Base-by-base conservation (phyloP, 2,329 filamentous ascomycete species). In the Pseudocercospora vitis region DNA sequence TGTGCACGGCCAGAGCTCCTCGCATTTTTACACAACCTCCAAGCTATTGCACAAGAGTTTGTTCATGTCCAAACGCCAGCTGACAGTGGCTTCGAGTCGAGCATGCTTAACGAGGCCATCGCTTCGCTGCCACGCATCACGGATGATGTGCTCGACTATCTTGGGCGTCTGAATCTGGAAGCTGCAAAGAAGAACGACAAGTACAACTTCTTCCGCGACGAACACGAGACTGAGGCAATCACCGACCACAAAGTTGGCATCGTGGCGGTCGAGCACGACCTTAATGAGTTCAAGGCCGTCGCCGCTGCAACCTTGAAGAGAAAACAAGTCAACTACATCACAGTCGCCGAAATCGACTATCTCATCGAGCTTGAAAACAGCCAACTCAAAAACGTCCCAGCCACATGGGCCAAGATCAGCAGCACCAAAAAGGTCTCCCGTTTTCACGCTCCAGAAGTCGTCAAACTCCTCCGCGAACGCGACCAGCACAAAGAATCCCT, bases 401-500 rank as follows among this genome's bases (percentile, higher is more conserved):
- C 94, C 3, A 95, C 89, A 0, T 99, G 94, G 94, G 80, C 82
- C 59, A 97, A 99, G 72, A 89, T 97, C 65, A 95, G 88, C 53
- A 91, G 92, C 46, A 99, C 94, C 5, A 97, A 97, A 71, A 90
- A 89, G 65, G 76, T 91, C 4, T 91, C 90, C 0, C 86, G 94
- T 54, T 99, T 97, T 71, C 94, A 99, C 73, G 94, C 94, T 0
- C 94, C 94, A 3, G 87, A 95, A 63, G 89, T 96, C 19, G 80
- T 95, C 45, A 83, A 84, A 57, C 80, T 96, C 63, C 81, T 96
- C 14, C 84, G 85, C 35, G 91, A 96, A 72, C 84, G 94, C 37
- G 94, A 97, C 70, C 92, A 96, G 66, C 88, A 96, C 73, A 95
- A 92, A 68, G 94, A 99, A 72, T 87, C 89, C 2, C 82, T 99